These are phyloP conservation scores for Plasmodium chabaudi DNA, from an alignment of 169 alveolate genomes.

Conservation along the genomic window DNA sequence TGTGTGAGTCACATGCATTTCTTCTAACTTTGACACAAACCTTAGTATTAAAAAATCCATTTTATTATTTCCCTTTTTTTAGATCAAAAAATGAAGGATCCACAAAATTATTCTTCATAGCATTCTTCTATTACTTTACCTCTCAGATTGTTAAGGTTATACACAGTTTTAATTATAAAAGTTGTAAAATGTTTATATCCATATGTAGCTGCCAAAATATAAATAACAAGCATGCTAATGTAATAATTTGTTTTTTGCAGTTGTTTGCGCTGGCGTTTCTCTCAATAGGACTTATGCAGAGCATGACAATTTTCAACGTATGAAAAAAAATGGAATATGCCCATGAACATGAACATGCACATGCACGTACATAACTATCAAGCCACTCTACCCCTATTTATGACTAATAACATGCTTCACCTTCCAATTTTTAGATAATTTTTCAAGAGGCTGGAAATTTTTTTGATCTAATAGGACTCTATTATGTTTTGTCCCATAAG, in stretches of 20 bases:
- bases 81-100: conserved; percentile 67
- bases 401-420: no score
- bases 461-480: conserved; percentile 52
- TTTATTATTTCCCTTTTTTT: background rate
- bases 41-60: no score
- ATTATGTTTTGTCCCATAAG: conserved; percentile 54
- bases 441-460: conserved; percentile 56
- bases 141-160: conserved; percentile 61
- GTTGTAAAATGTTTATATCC: background rate
- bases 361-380: background rate
- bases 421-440: conserved; percentile 10
- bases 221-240: background rate
- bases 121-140: conserved; percentile 29
- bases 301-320: conserved; percentile 65
- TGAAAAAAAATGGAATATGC: background rate
- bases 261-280: conserved; percentile 39
- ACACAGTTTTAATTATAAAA: background rate
- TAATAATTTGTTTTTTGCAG: conserved; percentile 1
- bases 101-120: conserved; percentile 39
- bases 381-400: background rate
- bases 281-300: conserved; percentile 62
- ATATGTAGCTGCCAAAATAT: background rate
- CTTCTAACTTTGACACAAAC: background rate
- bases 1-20: background rate
- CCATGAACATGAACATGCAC: background rate